A percentile compares a stretch with the other conserved stretches of the same genome.
Evolutionary conservation across 2,329 filamentous ascomycete genomes (phyloP).

Genomic region (Periconia sp.): DNA sequence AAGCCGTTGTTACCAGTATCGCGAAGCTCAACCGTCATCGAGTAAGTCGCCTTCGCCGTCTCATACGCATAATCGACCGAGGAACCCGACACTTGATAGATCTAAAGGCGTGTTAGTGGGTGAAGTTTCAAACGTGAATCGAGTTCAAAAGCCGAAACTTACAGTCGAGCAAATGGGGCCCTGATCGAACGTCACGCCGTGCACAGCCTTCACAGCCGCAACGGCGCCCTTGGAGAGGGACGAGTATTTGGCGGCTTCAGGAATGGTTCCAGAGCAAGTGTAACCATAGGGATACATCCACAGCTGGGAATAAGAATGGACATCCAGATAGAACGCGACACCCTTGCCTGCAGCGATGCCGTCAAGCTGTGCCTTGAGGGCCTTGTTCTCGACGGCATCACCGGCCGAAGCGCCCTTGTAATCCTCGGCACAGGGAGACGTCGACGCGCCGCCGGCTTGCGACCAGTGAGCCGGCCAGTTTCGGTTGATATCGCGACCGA

Average conservation of each 20-base stretch:
- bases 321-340: constrained; percentile 65
- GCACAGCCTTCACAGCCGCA: constrained; percentile 58
- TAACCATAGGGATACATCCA: constrained; percentile 62
- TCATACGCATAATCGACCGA: constrained; percentile 50
- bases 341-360: constrained; percentile 50
- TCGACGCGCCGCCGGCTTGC: constrained; percentile 34
- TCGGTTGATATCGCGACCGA: constrained; percentile 44
- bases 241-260: constrained; percentile 53
- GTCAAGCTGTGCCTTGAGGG: constrained; percentile 52
- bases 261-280: constrained; percentile 53
- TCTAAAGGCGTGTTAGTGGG: constrained; percentile 19
- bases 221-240: constrained; percentile 53
- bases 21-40: constrained; percentile 54
- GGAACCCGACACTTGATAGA: constrained; percentile 59
- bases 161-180: constrained; percentile 58
- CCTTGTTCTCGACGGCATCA: constrained; percentile 41
- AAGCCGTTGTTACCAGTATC: constrained; percentile 54
- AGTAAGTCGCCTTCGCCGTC: constrained; percentile 45
- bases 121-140: not conserved
- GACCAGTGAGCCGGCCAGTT: constrained; percentile 43
- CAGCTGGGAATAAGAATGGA: constrained; percentile 58
- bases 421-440: constrained; percentile 39
- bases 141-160: not conserved
- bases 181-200: constrained; percentile 47
- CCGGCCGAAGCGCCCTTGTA: constrained; percentile 39